These are phyloP conservation scores for Lactuca saligna DNA, from an alignment of 129 eudicot species.

Conservation along the genomic window DNA sequence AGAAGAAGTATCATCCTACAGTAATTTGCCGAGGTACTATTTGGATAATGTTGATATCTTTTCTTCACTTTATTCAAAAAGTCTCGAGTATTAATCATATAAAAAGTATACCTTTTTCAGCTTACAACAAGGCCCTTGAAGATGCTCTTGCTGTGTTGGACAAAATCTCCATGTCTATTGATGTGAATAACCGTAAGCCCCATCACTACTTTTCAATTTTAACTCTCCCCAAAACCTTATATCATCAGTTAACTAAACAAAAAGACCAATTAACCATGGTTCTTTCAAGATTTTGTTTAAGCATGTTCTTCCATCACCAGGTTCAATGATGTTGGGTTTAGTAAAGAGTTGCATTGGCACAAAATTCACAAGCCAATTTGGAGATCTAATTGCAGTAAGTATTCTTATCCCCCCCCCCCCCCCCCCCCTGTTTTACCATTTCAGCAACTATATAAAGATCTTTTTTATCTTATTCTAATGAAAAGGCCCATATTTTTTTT, in stretches of 20 bases:
- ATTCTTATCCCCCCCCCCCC: neutral
- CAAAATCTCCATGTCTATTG: constrained; percentile 81
- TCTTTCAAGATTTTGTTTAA: neutral
- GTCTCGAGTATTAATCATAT: neutral
- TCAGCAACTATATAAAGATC: too few species aligned
- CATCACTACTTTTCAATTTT: constrained; percentile 50
- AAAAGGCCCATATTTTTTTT: too few species aligned
- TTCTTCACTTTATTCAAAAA: neutral
- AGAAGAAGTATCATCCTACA: constrained; percentile 87
- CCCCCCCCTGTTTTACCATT: too few species aligned
- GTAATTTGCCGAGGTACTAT: constrained; percentile 80
- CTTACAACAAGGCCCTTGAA: constrained; percentile 81
- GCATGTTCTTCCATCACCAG: constrained; percentile 35
- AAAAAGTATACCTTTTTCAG: constrained; percentile 33
- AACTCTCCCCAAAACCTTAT: constrained; percentile 4
- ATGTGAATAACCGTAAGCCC: constrained; percentile 91
- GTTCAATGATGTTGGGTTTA: constrained; percentile 67
- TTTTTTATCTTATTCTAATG: too few species aligned
- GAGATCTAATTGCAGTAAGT: constrained; percentile 87
- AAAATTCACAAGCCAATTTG: constrained; percentile 93
- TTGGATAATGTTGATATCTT: neutral
- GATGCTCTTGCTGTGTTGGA: constrained; percentile 92
- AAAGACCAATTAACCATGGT: constrained; percentile 38
- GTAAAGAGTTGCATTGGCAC: constrained; percentile 93
- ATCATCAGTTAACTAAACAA: constrained; percentile 38